Evolutionary conservation across 768 basidiomycete species (phyloP), one percentile per base, ranked within the genome.

Genomic region (Pholiota molesta): DNA sequence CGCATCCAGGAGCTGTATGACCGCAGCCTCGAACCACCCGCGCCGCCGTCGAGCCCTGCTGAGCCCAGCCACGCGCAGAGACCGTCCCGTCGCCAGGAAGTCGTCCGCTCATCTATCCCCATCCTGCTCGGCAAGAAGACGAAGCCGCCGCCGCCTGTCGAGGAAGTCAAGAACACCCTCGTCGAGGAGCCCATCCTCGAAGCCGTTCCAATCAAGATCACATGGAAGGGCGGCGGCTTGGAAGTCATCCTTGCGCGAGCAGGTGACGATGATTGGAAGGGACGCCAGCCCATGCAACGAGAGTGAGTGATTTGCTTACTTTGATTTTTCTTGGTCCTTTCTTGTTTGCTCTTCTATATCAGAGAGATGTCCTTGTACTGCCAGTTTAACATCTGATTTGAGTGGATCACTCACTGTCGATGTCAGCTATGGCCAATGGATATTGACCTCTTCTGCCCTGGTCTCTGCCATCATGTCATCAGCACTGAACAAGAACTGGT

Each of bases 211-310:
- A 79, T 87, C 47, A 86, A 78, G 67, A 86, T 92, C 60, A 77
- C 78, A 6, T 93, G 91, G 91, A 77, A 74, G 52, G 88, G 87
- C 21, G 85, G 84, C 3, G 90, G 86, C 3, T 84, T 79, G 64
- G 78, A 80, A 16, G 90, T 93, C 14, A 68, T 80, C n/a, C 80
- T 93, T 26, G 86, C 88, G 3, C 81, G 90, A 58, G 89, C 90
- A 6, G 89, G 89, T 4, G 88, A 92, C 67, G 83, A 88, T 57
- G 84, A 89, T 61, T 92, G 89, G 91, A 87, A 88, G 65, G 89
- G 90, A 16, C 78, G 88, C 11, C 82, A 82, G 39, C 71, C 72
- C 21, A 89, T 92, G 90, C 79, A 83, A 60, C 78, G 79, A 67
- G 86, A 88, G 88, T 88, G 64, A 63, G 88, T 79, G 13, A 59